phyloP scores from a whole-genome alignment of 2,329 filamentous ascomycete genomes.

The Clonostachys byssicola region DNA sequence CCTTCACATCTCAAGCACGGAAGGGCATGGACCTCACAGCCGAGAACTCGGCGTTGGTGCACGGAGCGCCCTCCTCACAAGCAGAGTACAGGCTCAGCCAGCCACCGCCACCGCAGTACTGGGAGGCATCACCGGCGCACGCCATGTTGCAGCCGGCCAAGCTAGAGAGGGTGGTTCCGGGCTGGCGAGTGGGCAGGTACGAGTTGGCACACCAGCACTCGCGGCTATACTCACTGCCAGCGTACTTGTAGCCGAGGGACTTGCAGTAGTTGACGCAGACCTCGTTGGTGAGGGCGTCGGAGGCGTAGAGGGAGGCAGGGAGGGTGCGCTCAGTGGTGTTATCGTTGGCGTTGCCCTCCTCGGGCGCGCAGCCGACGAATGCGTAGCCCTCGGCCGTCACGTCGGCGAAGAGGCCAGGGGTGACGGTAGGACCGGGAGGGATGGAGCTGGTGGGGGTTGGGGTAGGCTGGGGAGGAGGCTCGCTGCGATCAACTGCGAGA shows the following conservation, averaged over 20 bases:
- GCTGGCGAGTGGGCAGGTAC: slow-evolving; percentile 1
- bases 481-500: not conserved
- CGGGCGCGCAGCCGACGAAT: not conserved
- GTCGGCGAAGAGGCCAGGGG: not conserved
- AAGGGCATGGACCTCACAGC: too few relatives aligned
- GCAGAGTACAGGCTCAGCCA: too few relatives aligned
- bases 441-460: not conserved
- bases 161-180: not conserved
- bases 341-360: not conserved
- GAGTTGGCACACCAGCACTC: slow-evolving; percentile 13
- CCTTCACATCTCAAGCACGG: too few relatives aligned
- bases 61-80: too few relatives aligned
- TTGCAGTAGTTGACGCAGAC: slow-evolving; percentile 1
- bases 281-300: not conserved
- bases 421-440: not conserved
- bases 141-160: slow-evolving; percentile 5
- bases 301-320: not conserved
- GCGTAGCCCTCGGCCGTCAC: not conserved
- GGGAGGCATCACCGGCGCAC: slow-evolving; percentile 6
- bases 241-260: slow-evolving; percentile 6
- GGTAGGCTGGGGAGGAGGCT: not conserved
- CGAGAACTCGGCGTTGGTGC: too few relatives aligned
- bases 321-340: not conserved
- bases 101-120: slow-evolving; percentile 7
- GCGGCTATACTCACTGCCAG: slow-evolving; percentile 10